Evolutionary conservation across 495 filamentous ascomycete species (phyloP).

Genomic region (Daldinia vernicosa): DNA sequence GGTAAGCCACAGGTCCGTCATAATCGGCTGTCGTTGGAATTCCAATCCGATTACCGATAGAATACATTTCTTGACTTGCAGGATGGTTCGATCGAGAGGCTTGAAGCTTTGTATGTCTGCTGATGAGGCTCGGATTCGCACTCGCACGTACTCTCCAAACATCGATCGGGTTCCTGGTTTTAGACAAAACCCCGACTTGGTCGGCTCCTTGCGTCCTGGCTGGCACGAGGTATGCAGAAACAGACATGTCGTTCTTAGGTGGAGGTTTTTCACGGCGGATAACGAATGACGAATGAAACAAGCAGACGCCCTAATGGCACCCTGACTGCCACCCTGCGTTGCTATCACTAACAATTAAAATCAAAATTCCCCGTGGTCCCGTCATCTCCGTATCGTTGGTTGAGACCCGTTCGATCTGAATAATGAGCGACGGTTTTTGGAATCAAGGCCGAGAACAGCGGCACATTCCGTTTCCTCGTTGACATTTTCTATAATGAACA

Average conservation of each 20-base stretch:
- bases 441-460: constrained; percentile 8
- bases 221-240: constrained; percentile 29
- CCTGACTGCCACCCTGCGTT: constrained; percentile 19
- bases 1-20: constrained; percentile 10
- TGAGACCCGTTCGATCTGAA: constrained; percentile 16
- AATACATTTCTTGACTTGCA: background rate
- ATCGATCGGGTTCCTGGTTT: constrained; percentile 26
- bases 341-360: constrained; percentile 16
- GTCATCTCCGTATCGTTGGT: constrained; percentile 11
- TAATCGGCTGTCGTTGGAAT: constrained; percentile 1
- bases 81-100: background rate
- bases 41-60: background rate
- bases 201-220: constrained; percentile 38
- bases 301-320: constrained; percentile 27
- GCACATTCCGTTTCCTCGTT: constrained; percentile 16
- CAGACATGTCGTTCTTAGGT: constrained; percentile 9
- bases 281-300: constrained; percentile 28
- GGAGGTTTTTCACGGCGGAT: constrained; percentile 17
- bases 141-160: background rate
- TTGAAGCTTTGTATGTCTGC: background rate
- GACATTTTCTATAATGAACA: background rate
- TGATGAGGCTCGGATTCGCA: background rate
- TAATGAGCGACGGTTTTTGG: constrained; percentile 14
- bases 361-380: constrained; percentile 4
- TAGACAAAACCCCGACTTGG: constrained; percentile 17